These are phyloP conservation scores for Thraustochytrium striatum DNA, from an alignment of 352 stramenopile species.

Conservation along the genomic window DNA sequence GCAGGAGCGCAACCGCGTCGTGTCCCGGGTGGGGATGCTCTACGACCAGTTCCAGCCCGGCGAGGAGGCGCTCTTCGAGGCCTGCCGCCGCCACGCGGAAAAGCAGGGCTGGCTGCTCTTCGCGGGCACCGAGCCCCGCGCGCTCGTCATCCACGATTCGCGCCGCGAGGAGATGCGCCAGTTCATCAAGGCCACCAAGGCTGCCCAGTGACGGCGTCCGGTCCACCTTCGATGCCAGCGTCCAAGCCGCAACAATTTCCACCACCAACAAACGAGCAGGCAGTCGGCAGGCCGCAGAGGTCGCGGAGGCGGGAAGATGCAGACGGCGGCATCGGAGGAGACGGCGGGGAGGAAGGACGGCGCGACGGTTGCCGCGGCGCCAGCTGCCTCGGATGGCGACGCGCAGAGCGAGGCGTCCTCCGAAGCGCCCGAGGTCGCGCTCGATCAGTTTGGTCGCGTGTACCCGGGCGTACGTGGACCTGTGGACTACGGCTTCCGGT, in stretches of 20 bases:
- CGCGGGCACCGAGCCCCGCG: background rate
- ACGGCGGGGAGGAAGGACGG: background rate
- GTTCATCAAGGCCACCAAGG: slow-evolving; percentile 7
- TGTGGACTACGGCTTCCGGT: slow-evolving; percentile 31
- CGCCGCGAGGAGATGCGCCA: slow-evolving; percentile 24
- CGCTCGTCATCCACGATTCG: slow-evolving; percentile 30
- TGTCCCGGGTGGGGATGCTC: background rate
- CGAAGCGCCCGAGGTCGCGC: background rate
- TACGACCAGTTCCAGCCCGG: slow-evolving; percentile 45
- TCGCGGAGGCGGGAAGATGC: background rate
- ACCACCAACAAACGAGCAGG: too few relatives aligned
- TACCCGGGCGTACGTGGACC: background rate
- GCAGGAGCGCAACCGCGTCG: slow-evolving; percentile 75
- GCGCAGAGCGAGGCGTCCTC: background rate
- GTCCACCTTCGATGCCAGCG: background rate
- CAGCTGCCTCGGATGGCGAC: background rate
- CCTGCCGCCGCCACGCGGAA: background rate
- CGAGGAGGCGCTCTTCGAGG: background rate
- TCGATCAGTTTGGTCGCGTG: slow-evolving; percentile 28
- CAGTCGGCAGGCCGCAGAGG: background rate
- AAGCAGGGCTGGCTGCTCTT: slow-evolving; percentile 37
- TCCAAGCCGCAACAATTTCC: background rate
- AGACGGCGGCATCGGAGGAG: background rate
- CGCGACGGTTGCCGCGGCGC: background rate
- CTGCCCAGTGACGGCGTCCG: background rate